Percentiles rank a stretch among this genome's conserved stretches.
Conservation (phyloP, 768 basidiomycete genomes). For the Termitomyces sp. region DNA sequence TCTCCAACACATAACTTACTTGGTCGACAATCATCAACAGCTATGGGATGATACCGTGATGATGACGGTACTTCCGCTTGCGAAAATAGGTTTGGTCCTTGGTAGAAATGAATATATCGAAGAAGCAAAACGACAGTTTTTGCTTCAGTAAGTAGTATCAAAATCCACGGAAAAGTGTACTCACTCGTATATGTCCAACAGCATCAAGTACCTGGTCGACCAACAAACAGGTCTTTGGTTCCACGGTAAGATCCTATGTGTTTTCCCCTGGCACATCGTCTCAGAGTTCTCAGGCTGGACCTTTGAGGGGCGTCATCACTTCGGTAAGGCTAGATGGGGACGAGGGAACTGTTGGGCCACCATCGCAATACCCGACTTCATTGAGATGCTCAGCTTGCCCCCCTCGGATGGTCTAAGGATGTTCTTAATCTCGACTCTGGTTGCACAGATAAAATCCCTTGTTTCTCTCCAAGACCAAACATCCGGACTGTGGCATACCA, state of each 20-base stretch:
- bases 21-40: conserved; percentile 36
- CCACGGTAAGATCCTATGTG: conserved; percentile 29
- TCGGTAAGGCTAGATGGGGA: conserved; percentile 44
- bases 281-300: conserved; percentile 30
- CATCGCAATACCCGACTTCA: conserved; percentile 41
- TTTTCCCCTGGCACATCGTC: neutral
- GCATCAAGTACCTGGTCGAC: conserved; percentile 42
- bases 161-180: neutral
- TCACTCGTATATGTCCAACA: conserved; percentile 11
- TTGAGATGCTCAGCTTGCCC: conserved; percentile 37
- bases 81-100: conserved; percentile 53
- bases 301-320: conserved; percentile 41
- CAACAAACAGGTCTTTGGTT: conserved; percentile 40
- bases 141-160: conserved; percentile 35
- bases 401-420: conserved; percentile 34
- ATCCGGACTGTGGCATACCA: conserved; percentile 50
- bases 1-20: conserved; percentile 44
- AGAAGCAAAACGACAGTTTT: conserved; percentile 48
- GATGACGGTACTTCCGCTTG: conserved; percentile 52
- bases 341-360: conserved; percentile 54
- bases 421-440: conserved; percentile 34
- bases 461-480: conserved; percentile 36
- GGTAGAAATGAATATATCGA: conserved; percentile 43
- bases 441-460: conserved; percentile 43
- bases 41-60: conserved; percentile 56